Evolutionary conservation across 805 yeast genomes (phyloP).

Genomic region (Barnettozyma californica): DNA sequence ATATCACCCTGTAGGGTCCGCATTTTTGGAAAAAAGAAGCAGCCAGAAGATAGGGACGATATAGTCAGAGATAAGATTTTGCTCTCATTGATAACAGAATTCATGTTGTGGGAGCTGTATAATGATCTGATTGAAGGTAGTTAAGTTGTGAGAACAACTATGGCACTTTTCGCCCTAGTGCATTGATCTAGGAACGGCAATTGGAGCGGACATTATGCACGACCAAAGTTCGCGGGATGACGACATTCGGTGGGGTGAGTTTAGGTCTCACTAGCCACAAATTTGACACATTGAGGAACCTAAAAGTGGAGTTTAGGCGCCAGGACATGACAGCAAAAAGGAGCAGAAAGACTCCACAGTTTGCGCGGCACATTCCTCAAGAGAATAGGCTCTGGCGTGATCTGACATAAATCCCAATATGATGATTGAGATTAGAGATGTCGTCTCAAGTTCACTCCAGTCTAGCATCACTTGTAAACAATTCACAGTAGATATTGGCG

Average conservation of each 20-base stretch:
- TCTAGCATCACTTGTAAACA: too few relatives aligned
- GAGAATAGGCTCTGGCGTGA: too few relatives aligned
- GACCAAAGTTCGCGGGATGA: not conserved
- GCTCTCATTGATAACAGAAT: too few relatives aligned
- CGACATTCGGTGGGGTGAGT: not conserved
- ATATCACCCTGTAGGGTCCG: too few relatives aligned
- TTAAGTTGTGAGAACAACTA: not conserved
- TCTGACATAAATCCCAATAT: too few relatives aligned
- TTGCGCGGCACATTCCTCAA: not conserved
- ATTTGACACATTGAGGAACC: slow-evolving; percentile 5
- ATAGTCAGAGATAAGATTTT: too few relatives aligned
- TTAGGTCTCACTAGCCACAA: slow-evolving; percentile 7
- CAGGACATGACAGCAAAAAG: not conserved
- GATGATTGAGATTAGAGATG: too few relatives aligned
- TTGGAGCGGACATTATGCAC: not conserved
- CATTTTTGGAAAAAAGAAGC: too few relatives aligned
- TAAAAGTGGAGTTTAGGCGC: not conserved
- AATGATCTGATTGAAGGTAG: not conserved
- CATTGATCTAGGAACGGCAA: not conserved
- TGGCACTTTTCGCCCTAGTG: not conserved
- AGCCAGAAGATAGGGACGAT: too few relatives aligned
- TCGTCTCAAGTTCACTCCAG: too few relatives aligned
- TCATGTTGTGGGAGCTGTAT: too few relatives aligned
- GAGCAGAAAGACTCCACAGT: not conserved
- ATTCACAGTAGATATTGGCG: too few relatives aligned